Evolutionary conservation across 306 rosid species (phyloP).

Genomic region (Dalbergia cochinchinensis): DNA sequence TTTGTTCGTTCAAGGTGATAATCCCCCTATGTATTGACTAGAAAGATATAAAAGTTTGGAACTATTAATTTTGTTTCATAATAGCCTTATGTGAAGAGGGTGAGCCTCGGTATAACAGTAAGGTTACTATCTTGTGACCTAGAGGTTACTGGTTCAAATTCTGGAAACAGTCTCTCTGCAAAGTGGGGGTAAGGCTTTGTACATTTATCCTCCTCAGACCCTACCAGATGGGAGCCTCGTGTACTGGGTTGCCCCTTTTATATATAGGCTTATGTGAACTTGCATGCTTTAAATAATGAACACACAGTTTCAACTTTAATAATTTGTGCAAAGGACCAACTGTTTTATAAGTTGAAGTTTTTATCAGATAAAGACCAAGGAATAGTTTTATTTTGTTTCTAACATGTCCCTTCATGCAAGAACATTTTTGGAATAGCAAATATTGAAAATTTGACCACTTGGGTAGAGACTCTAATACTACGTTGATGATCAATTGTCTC

Average conservation of each 20-base stretch:
- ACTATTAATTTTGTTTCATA: slow-evolving; percentile 25
- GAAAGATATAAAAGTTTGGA: slow-evolving; percentile 7
- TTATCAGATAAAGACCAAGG: neutral
- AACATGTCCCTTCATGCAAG: neutral
- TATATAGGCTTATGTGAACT: slow-evolving; percentile 10
- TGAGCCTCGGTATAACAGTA: too few relatives aligned
- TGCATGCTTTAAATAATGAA: slow-evolving; percentile 28
- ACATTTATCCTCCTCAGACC: too few relatives aligned
- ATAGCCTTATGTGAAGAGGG: neutral
- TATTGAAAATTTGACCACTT: neutral
- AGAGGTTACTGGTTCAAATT: too few relatives aligned
- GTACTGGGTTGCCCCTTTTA: too few relatives aligned
- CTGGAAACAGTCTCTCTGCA: too few relatives aligned
- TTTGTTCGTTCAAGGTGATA: slow-evolving; percentile 72
- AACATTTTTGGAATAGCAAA: neutral
- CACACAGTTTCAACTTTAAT: slow-evolving; percentile 15
- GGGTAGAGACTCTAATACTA: neutral
- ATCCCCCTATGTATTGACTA: neutral
- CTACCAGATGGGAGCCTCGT: too few relatives aligned
- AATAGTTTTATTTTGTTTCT: neutral
- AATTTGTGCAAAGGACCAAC: slow-evolving; percentile 15
- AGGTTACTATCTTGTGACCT: too few relatives aligned
- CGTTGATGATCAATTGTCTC: neutral
- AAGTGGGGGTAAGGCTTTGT: too few relatives aligned
- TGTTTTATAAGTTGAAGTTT: slow-evolving; percentile 21